Base-by-base conservation (phyloP, 306 rosid species). In the Argentina anserina region DNA sequence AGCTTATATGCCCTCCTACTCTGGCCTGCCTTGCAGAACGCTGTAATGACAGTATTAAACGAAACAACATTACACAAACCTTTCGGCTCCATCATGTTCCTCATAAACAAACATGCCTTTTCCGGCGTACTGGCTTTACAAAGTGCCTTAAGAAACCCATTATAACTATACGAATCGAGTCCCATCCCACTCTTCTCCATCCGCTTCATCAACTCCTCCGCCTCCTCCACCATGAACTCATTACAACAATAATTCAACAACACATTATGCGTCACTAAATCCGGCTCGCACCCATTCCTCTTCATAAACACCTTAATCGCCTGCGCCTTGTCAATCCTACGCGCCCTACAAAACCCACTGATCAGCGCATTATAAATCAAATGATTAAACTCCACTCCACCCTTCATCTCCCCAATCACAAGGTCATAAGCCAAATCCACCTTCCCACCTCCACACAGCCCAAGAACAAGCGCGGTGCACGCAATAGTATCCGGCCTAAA, bases 371-470 rank as follows among this genome's bases (percentile, higher is more conserved):
- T 91, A 60, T 85, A 93, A 47, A 89, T 87, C 83, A 85, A 72
- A 65, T 26, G 70, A 68, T 62, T 84, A 58, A 92, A 86, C 82
- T 81, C 64, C 14, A 86, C 74, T 9, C 85, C 84, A 69, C 82
- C 85, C 76, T 85, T 90, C 53, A 88, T 81, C 69, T 76, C 87
- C 33, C 79, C 92, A 46, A 89, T 81, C 6, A 78, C 76, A 71
- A 93, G 94, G 61, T 93, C 92, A 81, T 93, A 93, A 2, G 96
- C 97, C 85, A 91, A 93, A 75, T 91, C 90, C 76, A 93, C 96
- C 74, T 88, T 84, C 39, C 90, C 87, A 52, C 90, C 92, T 55
- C 81, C 52, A 73, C 90, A 91, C 82, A 93, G 82, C n/a, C 96
- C 98, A 70, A 86, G 63, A 59, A 93, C 97, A 58, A 93, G 86